These are phyloP conservation scores for Paramecium sexaurelia DNA, from an alignment of 73 alveolate genomes.

Conservation along the genomic window DNA sequence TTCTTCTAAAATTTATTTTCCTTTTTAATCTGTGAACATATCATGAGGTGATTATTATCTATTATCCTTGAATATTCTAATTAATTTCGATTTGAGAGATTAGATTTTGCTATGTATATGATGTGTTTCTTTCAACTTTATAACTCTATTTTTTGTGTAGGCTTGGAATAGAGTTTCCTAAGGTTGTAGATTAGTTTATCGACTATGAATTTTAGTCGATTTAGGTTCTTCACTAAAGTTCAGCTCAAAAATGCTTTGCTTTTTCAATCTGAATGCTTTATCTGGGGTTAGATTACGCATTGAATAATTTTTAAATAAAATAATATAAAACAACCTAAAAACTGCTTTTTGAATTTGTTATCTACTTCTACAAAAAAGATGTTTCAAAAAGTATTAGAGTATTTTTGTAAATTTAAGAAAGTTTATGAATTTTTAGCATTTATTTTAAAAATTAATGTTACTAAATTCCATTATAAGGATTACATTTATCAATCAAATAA, in stretches of 20 bases:
- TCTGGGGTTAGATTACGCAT: constrained; percentile 28
- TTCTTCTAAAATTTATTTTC: constrained; percentile 6
- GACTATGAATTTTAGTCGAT: neutral
- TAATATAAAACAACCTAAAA: neutral
- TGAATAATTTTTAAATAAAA: neutral
- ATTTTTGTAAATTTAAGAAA: too few relatives aligned
- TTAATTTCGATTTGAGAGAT: neutral
- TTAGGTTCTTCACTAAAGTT: neutral
- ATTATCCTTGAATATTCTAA: neutral
- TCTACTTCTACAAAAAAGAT: too few relatives aligned
- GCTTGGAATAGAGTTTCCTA: neutral
- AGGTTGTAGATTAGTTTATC: neutral
- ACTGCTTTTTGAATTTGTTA: neutral
- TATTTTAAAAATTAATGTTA: too few relatives aligned
- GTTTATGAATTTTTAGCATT: too few relatives aligned
- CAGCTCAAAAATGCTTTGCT: neutral
- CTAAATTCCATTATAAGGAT: too few relatives aligned
- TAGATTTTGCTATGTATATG: neutral
- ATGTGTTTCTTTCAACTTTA: neutral
- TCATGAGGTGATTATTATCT: neutral
- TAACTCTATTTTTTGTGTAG: constrained; percentile 8
- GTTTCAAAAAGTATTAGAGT: too few relatives aligned
- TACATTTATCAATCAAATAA: too few relatives aligned
- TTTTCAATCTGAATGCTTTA: neutral
- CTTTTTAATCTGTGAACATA: neutral